Conservation (phyloP, 768 basidiomycete species). For the Pluteus cervinus region DNA sequence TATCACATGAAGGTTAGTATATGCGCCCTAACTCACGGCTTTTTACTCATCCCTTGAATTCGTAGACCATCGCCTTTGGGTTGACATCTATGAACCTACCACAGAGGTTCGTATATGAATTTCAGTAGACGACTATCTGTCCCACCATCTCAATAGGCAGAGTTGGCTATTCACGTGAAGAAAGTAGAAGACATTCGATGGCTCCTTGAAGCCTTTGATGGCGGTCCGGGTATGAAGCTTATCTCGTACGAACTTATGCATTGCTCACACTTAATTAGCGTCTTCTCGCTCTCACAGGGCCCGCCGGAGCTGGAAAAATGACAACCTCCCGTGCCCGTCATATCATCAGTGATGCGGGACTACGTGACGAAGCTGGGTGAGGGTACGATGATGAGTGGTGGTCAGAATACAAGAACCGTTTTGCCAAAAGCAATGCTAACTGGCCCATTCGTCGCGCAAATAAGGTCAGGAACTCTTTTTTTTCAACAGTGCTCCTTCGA, state of each 20-base stretch:
- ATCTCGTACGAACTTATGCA: slow-evolving; percentile 75
- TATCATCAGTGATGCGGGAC: slow-evolving; percentile 83
- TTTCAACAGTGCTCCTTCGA: slow-evolving; percentile 1
- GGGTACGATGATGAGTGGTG: slow-evolving; percentile 34
- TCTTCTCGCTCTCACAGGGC: slow-evolving; percentile 80
- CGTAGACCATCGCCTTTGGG: slow-evolving; percentile 45
- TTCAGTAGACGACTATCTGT: not conserved
- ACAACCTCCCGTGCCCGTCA: slow-evolving; percentile 71
- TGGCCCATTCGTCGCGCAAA: slow-evolving; percentile 74
- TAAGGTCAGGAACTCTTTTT: slow-evolving; percentile 46
- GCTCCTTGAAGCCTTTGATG: slow-evolving; percentile 67
- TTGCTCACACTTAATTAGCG: too few relatives aligned
- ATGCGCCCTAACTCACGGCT: too few relatives aligned
- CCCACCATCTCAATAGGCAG: slow-evolving; percentile 35
- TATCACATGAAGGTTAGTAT: too few relatives aligned
- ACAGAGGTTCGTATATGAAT: slow-evolving; percentile 39
- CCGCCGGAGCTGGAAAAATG: slow-evolving; percentile 89
- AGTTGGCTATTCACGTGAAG: slow-evolving; percentile 72
- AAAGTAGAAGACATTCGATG: slow-evolving; percentile 79
- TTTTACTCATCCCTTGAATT: too few relatives aligned
- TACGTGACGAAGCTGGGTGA: slow-evolving; percentile 66
- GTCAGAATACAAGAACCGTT: slow-evolving; percentile 47
- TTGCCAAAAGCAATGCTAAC: slow-evolving; percentile 62
- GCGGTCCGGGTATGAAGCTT: slow-evolving; percentile 61
- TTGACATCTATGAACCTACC: slow-evolving; percentile 57